Conservation (phyloP, 129 eudicot genomes). For the Saposhnikovia divaricata region DNA sequence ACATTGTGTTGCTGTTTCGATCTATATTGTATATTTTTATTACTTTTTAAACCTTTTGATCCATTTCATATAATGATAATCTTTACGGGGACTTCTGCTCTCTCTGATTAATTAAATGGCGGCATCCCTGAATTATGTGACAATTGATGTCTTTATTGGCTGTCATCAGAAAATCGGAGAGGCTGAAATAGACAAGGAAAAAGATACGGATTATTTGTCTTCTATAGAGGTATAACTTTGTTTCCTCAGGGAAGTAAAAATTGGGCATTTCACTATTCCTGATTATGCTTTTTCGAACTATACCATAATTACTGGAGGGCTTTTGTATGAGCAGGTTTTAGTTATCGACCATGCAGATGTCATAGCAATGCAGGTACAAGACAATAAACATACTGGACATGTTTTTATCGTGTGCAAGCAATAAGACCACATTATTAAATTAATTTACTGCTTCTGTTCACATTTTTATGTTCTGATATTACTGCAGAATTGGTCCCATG, state of each 20-base stretch:
- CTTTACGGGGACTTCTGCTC: not conserved
- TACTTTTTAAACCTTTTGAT: not conserved
- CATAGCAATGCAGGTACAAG: constrained; percentile 76
- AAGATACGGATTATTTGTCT: constrained; percentile 87
- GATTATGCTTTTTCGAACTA: constrained; percentile 13
- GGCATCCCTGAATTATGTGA: not conserved
- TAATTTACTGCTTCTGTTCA: constrained; percentile 1
- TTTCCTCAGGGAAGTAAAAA: not conserved
- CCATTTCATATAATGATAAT: not conserved
- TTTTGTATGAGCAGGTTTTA: constrained; percentile 50
- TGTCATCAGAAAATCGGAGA: constrained; percentile 70
- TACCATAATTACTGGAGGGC: constrained; percentile 13
- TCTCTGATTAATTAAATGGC: not conserved
- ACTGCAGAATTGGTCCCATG: constrained; percentile 87
- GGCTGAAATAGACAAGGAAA: constrained; percentile 75
- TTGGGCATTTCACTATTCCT: not conserved
- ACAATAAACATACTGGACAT: not conserved
- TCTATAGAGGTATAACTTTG: constrained; percentile 60
- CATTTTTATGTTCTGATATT: not conserved
- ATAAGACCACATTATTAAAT: not conserved
- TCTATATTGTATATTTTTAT: not conserved
- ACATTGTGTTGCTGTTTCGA: not conserved
- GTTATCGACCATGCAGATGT: constrained; percentile 94
- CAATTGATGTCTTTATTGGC: constrained; percentile 9
- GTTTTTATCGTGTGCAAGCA: not conserved